phyloP scores from a whole-genome alignment of 2,329 filamentous ascomycete species.

The Penicillium sp. region DNA sequence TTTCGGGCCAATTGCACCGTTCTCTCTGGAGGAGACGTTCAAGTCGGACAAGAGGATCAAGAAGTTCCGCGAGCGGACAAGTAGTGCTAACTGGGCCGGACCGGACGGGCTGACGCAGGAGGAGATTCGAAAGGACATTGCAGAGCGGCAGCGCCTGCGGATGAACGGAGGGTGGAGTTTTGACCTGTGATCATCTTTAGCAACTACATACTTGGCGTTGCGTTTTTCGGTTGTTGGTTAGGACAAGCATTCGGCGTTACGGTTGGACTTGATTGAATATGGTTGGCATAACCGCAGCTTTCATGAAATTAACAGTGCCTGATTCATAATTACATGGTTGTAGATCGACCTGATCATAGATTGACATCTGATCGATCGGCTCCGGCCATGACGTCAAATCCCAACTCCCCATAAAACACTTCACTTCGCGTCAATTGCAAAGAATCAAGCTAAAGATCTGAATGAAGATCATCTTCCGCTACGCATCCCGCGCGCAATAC shows the following conservation, averaged over 20 bases:
- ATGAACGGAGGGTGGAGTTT: constrained; percentile 87
- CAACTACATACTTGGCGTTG: not conserved
- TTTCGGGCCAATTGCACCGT: constrained; percentile 84
- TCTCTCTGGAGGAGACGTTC: constrained; percentile 98
- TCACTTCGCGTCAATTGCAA: not conserved
- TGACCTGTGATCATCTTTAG: constrained; percentile 46
- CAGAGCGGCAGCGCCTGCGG: constrained; percentile 77
- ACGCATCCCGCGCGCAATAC: not conserved
- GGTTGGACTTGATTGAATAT: not conserved
- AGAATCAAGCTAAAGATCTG: not conserved
- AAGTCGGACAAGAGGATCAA: constrained; percentile 85
- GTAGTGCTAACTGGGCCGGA: constrained; percentile 90
- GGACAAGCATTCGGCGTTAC: constrained; percentile 12
- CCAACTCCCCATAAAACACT: not conserved
- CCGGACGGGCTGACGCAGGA: constrained; percentile 84
- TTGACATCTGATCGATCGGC: not conserved
- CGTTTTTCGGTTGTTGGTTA: constrained; percentile 2
- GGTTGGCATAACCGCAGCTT: not conserved
- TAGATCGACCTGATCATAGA: not conserved
- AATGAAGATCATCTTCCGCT: not conserved
- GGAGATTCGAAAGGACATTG: constrained; percentile 79
- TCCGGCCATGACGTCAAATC: not conserved
- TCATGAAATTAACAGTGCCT: not conserved
- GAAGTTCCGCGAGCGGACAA: constrained; percentile 88
- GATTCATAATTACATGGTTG: not conserved